Base-by-base conservation (phyloP, 768 basidiomycete species). In the Lanmaoa pseudosensibilis region DNA sequence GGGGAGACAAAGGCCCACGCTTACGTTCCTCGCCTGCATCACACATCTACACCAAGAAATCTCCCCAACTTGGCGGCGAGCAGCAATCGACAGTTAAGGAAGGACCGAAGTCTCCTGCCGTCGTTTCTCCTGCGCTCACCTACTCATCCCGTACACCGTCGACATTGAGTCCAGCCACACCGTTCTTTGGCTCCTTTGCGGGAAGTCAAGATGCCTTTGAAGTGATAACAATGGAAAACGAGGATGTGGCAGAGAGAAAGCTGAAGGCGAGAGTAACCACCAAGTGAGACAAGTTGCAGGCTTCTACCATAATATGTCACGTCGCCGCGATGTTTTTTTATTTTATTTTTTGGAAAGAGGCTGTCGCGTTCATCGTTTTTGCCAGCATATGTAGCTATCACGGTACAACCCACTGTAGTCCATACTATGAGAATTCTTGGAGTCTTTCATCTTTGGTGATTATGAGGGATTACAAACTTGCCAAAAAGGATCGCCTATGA, bases 91-190 rank as follows among this genome's bases (percentile, higher is more conserved):
- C 50, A 9, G 64, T 56, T 55, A 70, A 63, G 56, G 73, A 73
- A 21, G 71, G 69, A 54, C 59, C 71, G 18, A 73, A 58, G 38
- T 83, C 84, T 13, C 83, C 86, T 2, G 75, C 80, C 39, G 73
- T 85, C 51, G 78, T 86, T 25, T 88, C 87, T 5, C 87, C 87
- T 11, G 80, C 86, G 9, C 76, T 88, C 56, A 88, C 84, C 16
- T 88, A 84, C 63, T 83, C 84, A n/a, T 83, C 79, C 21, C 75
- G 77, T 43, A 84, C 86, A 27, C 82, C 85, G 16, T 82, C 84
- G 38, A 86, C 84, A 30, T 75, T 87, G 52, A 88, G 87, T 65
- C 87, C 87, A 18, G 80, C 85, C 12, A 88, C 86, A 12, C 86
- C 86, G 12, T 88, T 87, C 73, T 84, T 87, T 70, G 81, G 82